Evolutionary conservation across 164 flowering plant species (phyloP), one percentile per base, ranked within the genome.

Genomic region (Liriodendron chinense): DNA sequence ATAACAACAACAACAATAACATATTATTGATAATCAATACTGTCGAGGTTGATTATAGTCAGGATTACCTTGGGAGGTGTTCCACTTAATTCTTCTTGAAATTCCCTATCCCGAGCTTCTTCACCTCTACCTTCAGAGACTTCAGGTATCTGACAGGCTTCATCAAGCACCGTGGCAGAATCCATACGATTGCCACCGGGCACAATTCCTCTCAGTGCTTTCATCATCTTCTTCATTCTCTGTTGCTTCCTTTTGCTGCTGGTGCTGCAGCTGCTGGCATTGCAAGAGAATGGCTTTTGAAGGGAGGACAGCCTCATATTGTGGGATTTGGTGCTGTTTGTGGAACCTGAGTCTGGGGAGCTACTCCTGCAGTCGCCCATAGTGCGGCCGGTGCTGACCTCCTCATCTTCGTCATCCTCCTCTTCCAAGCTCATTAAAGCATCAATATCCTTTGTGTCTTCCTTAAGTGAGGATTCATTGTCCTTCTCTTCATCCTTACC

Each of bases 141-240:
- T 92, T 91, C 69, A 92, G 91, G 84, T 92, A 90, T 70, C 72
- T 83, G 48, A 92, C 94, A n/a, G 65, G 95, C 91, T 78, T 92
- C 97, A 82, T 92, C 95, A 20, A 92, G 82, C 71, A 92, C 90
- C 80, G 82, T 79, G 22, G 81, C 92, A 70, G 88, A 74, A 74
- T 81, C 85, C 95, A 92, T 90, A 65, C 78, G 78, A 62, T 86
- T 82, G 25, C 91, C 90, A 66, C 92, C 94, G 21, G 97, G 95
- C 2, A 92, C 89, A 64, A 92, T 90, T 74, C 87, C 90, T 78
- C 85, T 77, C 74, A 92, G 74, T 7, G 83, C 82, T 79, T 86
- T 87, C 72, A 92, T 83, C 91, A 89, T 89, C 80, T 85, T 89
- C 84, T 80, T 89, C 87, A 89, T 78, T 74, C 82, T 91, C 83